Evolutionary conservation across 1,284 basidiomycete genomes (phyloP), one percentile per base, ranked within the genome.

Genomic region (Moesziomyces antarcticus): DNA sequence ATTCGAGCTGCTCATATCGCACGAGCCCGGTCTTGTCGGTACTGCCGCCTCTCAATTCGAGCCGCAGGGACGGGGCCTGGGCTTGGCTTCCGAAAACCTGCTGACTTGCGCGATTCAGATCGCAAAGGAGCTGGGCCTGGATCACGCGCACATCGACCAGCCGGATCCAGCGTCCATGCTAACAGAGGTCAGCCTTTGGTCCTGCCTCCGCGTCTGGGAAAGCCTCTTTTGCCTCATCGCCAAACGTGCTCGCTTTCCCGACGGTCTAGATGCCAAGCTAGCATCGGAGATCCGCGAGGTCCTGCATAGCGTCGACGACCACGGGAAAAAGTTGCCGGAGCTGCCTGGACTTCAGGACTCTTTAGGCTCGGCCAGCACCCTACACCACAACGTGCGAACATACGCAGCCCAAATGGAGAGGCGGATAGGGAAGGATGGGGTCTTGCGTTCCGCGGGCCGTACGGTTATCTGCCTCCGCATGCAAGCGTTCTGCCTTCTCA

Each of bases 1-100:
- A 1, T 60, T 70, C 27, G 67, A 59, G 44, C 67, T 70, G 5
- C 21, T 70, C 24, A 35, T 64, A 0, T 49, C 56, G 14, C 61
- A 70, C 25, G 67, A 70, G 49, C 67, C 67, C 24, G 65, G 65
- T 7, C 54, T 68, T 5, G 50, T 68, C 4, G 65, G 65, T n/a
- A 58, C 55, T 7, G 44, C 54, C 16, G 59, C 59, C 8, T 68
- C 58, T 1, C 54, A 57, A 25, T 57, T 48, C 21, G 54, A 61
- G 16, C 46, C 46, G 5, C 58, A 68, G 8, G 49, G 45, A 4
- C 45, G 65, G 3, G 65, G 65, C 9, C 53, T 57, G 18, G 59
- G 65, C 22, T 49, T 68, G 35, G 65, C 65, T 4, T 68, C 65
- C 16, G 65, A 68, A 22, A 62, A 57, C n/a, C 55, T 68, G 24